A percentile compares a stretch with the other conserved stretches of the same genome.
These are phyloP conservation scores for Ogataea trehaloabstinens DNA, from an alignment of 805 yeast genomes.

Conservation along the genomic window DNA sequence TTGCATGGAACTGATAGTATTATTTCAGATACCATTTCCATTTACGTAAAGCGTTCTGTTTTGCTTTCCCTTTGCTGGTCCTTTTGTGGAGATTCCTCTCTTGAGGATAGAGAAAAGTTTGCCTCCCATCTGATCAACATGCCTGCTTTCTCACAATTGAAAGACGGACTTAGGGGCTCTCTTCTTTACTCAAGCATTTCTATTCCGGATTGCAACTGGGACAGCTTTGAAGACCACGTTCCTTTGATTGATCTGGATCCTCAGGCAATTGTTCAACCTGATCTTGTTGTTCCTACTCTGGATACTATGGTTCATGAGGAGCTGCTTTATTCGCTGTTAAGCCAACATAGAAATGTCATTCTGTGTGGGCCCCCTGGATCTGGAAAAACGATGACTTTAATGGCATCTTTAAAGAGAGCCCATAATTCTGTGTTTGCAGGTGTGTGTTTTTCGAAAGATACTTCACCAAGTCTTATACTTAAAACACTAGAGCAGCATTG, in stretches of 20 bases:
- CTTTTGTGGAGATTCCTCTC: conserved; percentile 55
- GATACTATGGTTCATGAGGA: conserved; percentile 73
- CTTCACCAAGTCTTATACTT: conserved; percentile 59
- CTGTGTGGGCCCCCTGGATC: conserved; percentile 97
- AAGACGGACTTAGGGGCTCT: conserved; percentile 10
- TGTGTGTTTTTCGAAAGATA: conserved; percentile 80
- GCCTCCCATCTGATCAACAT: conserved; percentile 27
- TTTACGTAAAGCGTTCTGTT: conserved; percentile 34
- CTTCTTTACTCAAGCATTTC: conserved; percentile 44
- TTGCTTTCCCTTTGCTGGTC: conserved; percentile 56
- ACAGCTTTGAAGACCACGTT: conserved; percentile 38
- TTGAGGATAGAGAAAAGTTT: conserved; percentile 39
- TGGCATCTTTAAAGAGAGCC: conserved; percentile 61
- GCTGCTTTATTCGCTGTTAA: conserved; percentile 54
- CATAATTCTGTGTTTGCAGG: conserved; percentile 60
- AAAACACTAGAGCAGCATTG: conserved; percentile 73
- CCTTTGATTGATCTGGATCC: conserved; percentile 49
- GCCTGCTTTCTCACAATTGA: conserved; percentile 17
- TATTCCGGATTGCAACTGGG: conserved; percentile 48
- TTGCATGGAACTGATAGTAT: conserved; percentile 19
- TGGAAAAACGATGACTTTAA: conserved; percentile 90
- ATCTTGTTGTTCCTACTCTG: conserved; percentile 69
- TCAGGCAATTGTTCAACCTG: conserved; percentile 57
- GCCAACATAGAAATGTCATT: conserved; percentile 57
- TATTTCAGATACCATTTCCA: conserved; percentile 18